Evolutionary conservation across 805 yeast species (phyloP).

Genomic region (Barnettozyma sp.): DNA sequence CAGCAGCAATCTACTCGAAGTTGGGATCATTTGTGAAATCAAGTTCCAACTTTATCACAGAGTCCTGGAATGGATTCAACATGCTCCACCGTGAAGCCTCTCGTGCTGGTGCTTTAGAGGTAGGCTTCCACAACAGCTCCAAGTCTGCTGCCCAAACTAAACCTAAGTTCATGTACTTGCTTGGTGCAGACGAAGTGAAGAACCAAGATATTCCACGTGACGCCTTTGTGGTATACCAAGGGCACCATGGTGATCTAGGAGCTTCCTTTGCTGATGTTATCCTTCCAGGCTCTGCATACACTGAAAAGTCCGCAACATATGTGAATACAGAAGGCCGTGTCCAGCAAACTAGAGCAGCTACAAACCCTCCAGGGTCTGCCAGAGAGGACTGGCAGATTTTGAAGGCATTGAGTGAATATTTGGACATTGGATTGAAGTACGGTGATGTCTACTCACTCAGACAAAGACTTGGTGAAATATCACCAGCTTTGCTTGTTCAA

Average conservation of each 20-base stretch:
- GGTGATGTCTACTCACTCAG: constrained; percentile 66
- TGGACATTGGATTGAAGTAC: constrained; percentile 65
- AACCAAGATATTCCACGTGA: constrained; percentile 69
- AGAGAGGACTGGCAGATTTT: constrained; percentile 89
- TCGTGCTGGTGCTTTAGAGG: constrained; percentile 80
- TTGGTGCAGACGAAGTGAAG: constrained; percentile 78
- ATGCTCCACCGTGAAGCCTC: constrained; percentile 80
- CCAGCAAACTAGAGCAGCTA: constrained; percentile 79
- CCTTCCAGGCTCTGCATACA: constrained; percentile 82
- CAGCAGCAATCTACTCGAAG: constrained; percentile 49
- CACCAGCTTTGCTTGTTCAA: constrained; percentile 74
- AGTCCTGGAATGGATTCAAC: constrained; percentile 78
- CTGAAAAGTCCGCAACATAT: constrained; percentile 78
- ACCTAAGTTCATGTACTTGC: constrained; percentile 71
- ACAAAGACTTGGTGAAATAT: constrained; percentile 63
- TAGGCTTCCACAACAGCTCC: constrained; percentile 55
- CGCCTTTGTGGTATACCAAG: constrained; percentile 84
- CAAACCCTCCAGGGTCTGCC: constrained; percentile 81
- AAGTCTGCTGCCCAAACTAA: constrained; percentile 34
- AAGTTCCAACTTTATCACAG: constrained; percentile 48
- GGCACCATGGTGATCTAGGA: constrained; percentile 88
- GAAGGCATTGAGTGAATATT: constrained; percentile 75
- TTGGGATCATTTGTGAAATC: constrained; percentile 57
- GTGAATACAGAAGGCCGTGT: constrained; percentile 90
- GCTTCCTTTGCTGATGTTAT: constrained; percentile 85